Evolutionary conservation across 768 basidiomycete genomes (phyloP).

Genomic region (Tubosaeta sp.): DNA sequence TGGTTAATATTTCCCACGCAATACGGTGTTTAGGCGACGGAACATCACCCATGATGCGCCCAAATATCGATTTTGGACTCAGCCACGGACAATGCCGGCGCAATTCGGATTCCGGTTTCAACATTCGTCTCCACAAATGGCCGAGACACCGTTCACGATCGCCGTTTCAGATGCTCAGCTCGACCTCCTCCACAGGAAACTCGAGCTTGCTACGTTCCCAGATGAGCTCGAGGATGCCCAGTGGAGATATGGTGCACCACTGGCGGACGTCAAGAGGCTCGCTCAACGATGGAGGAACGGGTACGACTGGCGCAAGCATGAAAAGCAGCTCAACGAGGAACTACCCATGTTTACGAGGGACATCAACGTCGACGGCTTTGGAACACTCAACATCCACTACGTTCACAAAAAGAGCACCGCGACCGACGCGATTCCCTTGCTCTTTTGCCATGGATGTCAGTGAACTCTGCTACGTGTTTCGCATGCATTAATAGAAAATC

Average conservation of each 20-base stretch:
- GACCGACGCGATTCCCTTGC: slow-evolving; percentile 48
- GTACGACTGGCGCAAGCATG: slow-evolving; percentile 54
- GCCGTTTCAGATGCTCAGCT: slow-evolving; percentile 42
- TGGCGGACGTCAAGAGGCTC: slow-evolving; percentile 46
- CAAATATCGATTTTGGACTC: neutral
- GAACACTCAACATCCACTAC: slow-evolving; percentile 52
- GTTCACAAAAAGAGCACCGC: slow-evolving; percentile 49
- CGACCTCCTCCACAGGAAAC: slow-evolving; percentile 39
- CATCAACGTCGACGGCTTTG: slow-evolving; percentile 45
- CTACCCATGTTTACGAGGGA: slow-evolving; percentile 54
- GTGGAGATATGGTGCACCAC: slow-evolving; percentile 50
- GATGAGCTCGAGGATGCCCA: slow-evolving; percentile 52
- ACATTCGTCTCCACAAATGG: slow-evolving; percentile 9
- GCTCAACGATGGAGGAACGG: slow-evolving; percentile 47
- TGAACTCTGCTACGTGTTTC: neutral
- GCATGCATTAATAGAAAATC: neutral
- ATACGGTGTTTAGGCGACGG: no score
- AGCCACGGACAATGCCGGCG: neutral
- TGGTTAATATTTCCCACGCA: no score
- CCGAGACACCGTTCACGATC: slow-evolving; percentile 46
- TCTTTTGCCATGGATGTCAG: slow-evolving; percentile 60
- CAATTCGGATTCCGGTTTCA: neutral
- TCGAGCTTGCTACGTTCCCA: slow-evolving; percentile 47
- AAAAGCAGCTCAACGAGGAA: slow-evolving; percentile 46
- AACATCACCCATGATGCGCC: neutral